These are phyloP conservation scores for Termitomyces sp. DNA, from an alignment of 1,284 basidiomycete genomes.

Conservation along the genomic window DNA sequence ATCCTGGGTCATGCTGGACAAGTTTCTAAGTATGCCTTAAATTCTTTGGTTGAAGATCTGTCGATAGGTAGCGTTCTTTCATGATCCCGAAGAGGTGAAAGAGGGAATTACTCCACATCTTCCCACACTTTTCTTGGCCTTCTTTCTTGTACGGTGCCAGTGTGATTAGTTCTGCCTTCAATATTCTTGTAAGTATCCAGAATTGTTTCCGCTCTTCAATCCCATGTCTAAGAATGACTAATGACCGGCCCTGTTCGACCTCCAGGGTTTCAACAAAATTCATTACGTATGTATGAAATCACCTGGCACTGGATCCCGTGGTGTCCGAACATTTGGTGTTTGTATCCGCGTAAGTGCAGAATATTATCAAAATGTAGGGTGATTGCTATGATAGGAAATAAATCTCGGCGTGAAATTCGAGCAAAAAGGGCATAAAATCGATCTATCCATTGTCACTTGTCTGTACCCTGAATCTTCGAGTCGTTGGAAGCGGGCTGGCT, in stretches of 20 bases:
- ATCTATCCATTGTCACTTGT: not conserved
- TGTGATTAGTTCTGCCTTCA: not conserved
- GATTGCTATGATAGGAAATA: slow-evolving; percentile 16
- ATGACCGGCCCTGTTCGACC: not conserved
- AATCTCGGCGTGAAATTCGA: not conserved
- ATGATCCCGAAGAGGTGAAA: not conserved
- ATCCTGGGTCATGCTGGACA: not conserved
- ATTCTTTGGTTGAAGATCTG: slow-evolving; percentile 2
- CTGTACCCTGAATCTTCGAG: not conserved
- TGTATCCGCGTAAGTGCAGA: slow-evolving; percentile 8
- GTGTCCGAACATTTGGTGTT: slow-evolving; percentile 6
- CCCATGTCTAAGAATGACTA: not conserved
- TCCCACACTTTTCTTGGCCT: slow-evolving; percentile 1
- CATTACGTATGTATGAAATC: not conserved
- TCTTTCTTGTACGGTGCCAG: slow-evolving; percentile 7
- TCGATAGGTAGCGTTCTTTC: not conserved
- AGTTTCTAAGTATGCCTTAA: not conserved
- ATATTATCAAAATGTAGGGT: not conserved
- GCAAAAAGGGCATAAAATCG: not conserved
- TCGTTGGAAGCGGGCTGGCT: not conserved
- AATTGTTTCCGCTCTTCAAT: not conserved
- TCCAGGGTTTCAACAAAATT: not conserved
- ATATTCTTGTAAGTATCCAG: not conserved
- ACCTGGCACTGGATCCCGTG: not conserved
- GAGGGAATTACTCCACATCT: slow-evolving; percentile 4